Base-by-base conservation (phyloP, 179 eudicot genomes). In the Heliamphora pulchella region DNA sequence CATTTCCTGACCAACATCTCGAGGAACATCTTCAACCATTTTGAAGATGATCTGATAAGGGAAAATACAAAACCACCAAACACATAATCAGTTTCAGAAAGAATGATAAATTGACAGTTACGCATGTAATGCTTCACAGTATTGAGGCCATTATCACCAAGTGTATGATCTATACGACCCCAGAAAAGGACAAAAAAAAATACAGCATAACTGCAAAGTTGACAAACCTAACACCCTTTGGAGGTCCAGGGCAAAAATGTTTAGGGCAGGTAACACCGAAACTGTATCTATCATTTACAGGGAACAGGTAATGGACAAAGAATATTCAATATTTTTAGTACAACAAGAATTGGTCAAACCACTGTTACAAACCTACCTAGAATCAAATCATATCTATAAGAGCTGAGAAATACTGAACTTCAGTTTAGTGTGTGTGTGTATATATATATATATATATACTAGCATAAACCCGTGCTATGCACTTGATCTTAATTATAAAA, bases 11-110 rank as follows among this genome's bases (percentile, higher is more conserved):
- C 97, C 93, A 57, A 94, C 90, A 81, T 94, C 99, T 87, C 98
- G 88, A 3, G 99, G 99, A 83, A 87, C 90, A 75, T 92, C 97
- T 80, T 96, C 98, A 78, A 94, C 94, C 87, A 96, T 96, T 82
- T 96, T 94, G 86, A 89, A 94, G 53, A 94, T 94, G 80, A 94
- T 89, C 99, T 96, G 90, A 65, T 84, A 63, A 78, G 46, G 75
- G 58, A 48, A 81, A 74, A 44, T 69, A 57, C 10, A 69, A 59
- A 68, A 72, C 80, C 10, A 20, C 15, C n/a, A 59, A 47, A 46
- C 15, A 51, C 53, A 46, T 53, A n/a, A 74, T 50, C 22, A 44
- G 22, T 20, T 14, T 22, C 71, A 20, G 73, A 22, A 75, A 5
- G 8, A 17, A 57, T 4, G 41, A 41, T 18, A 3, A 57, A 15